Conservation (phyloP, 202 grass and related monocot genomes). For the Musa balbisiana region DNA sequence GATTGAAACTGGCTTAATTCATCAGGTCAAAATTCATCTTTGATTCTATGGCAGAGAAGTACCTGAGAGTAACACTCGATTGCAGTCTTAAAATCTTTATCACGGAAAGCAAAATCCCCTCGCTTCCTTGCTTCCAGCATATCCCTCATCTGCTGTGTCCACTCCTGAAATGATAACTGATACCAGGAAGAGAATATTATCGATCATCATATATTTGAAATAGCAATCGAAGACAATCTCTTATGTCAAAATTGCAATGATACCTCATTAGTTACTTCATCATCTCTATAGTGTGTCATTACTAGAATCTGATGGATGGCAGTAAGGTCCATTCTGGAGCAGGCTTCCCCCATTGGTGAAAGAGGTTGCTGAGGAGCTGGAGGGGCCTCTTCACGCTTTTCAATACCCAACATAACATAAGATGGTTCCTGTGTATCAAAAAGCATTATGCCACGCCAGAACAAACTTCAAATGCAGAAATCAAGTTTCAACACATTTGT, state of each 20-base stretch:
- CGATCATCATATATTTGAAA: background rate
- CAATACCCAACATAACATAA: conserved; percentile 73
- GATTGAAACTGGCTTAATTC: background rate
- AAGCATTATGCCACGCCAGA: background rate
- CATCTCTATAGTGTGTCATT: conserved; percentile 74
- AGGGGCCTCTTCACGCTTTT: conserved; percentile 55
- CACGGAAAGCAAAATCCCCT: conserved; percentile 88
- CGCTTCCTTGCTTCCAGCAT: conserved; percentile 59
- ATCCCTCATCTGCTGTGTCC: conserved; percentile 99
- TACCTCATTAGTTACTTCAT: conserved; percentile 94
- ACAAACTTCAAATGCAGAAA: background rate
- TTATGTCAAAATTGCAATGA: background rate
- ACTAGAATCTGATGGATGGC: conserved; percentile 94
- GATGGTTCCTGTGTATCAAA: conserved; percentile 56
- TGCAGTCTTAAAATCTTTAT: conserved; percentile 91
- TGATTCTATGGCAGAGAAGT: background rate
- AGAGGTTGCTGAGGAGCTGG: conserved; percentile 52
- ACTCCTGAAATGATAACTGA: conserved; percentile 97
- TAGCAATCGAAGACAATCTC: background rate
- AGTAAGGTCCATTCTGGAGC: conserved; percentile 88
- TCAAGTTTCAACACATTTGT: background rate
- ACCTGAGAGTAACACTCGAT: conserved; percentile 88
- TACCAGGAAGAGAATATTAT: conserved; percentile 12
- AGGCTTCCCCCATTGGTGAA: conserved; percentile 91
- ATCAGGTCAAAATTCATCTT: background rate